Conservation (phyloP, 148 eudicot species). For the Fallopia convolvulus region DNA sequence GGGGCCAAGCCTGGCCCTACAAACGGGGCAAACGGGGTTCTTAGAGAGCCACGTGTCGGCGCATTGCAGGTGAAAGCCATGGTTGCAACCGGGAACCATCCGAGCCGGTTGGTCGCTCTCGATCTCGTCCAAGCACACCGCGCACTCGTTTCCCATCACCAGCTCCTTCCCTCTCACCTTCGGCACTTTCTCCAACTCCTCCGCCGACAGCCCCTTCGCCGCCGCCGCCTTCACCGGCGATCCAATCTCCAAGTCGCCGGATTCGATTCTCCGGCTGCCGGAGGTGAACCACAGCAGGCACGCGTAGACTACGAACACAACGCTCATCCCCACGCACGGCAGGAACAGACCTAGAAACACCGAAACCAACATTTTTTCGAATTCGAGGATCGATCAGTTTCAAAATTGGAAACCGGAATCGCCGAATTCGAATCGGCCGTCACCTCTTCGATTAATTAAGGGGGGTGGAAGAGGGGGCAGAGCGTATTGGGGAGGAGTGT, state of each 20-base stretch:
- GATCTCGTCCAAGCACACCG: conserved; percentile 79
- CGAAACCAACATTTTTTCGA: conserved; percentile 36
- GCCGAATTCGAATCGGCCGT: not conserved
- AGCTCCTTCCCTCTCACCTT: conserved; percentile 52
- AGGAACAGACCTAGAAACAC: conserved; percentile 65
- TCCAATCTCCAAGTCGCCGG: conserved; percentile 8
- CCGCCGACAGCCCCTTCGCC: conserved; percentile 44
- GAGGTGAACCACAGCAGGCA: conserved; percentile 57
- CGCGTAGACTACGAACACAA: conserved; percentile 58
- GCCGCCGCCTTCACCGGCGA: conserved; percentile 31
- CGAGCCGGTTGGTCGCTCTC: conserved; percentile 60
- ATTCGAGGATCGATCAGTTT: not conserved
- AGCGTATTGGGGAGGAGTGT: not conserved
- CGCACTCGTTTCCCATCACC: conserved; percentile 62
- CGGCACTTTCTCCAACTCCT: conserved; percentile 75
- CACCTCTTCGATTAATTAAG: not conserved
- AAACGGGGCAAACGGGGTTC: conserved; percentile 71
- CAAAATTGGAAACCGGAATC: not conserved
- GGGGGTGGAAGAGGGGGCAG: not conserved
- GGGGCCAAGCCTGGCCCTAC: conserved; percentile 51
- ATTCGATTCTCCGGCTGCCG: not conserved
- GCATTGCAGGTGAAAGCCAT: conserved; percentile 75
- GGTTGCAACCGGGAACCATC: conserved; percentile 86
- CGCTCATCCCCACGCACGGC: conserved; percentile 78
- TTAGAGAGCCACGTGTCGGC: conserved; percentile 75